phyloP scores from a whole-genome alignment of 2,329 filamentous ascomycete species.

The Fusarium sp. region DNA sequence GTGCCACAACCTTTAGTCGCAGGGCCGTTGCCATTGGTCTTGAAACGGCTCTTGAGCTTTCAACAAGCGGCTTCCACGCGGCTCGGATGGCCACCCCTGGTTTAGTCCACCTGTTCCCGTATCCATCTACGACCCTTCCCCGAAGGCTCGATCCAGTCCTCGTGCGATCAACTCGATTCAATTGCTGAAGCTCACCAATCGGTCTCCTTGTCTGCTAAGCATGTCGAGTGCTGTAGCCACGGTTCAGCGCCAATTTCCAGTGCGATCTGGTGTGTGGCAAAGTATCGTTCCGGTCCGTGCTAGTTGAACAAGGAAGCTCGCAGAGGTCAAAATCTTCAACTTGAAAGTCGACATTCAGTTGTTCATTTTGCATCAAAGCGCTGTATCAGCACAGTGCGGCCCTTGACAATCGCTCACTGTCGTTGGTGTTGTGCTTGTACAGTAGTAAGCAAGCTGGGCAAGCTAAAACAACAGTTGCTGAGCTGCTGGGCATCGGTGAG shows the following conservation, averaged over 20 bases:
- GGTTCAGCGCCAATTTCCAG: background rate
- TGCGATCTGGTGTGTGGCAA: background rate
- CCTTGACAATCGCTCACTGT: constrained; percentile 1
- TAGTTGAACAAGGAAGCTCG: background rate
- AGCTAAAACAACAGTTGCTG: constrained; percentile 2
- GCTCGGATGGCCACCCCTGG: constrained; percentile 18
- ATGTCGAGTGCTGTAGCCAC: background rate
- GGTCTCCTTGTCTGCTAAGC: background rate
- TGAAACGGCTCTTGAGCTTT: constrained; percentile 32
- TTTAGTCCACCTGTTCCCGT: constrained; percentile 24
- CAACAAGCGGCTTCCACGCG: constrained; percentile 25
- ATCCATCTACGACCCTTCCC: constrained; percentile 11
- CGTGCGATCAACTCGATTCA: background rate
- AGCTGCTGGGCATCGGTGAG: constrained; percentile 12
- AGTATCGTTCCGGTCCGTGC: background rate
- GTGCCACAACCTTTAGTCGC: constrained; percentile 9
- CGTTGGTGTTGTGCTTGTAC: background rate
- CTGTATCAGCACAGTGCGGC: constrained; percentile 20
- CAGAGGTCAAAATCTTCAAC: background rate
- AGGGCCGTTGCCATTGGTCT: constrained; percentile 18
- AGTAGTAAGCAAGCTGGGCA: background rate
- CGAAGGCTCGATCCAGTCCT: constrained; percentile 8
- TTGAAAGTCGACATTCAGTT: background rate
- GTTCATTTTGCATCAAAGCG: background rate
- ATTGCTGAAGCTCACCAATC: background rate